Evolutionary conservation across 257 asterid genomes (phyloP).

Genomic region (Solanum acaule): DNA sequence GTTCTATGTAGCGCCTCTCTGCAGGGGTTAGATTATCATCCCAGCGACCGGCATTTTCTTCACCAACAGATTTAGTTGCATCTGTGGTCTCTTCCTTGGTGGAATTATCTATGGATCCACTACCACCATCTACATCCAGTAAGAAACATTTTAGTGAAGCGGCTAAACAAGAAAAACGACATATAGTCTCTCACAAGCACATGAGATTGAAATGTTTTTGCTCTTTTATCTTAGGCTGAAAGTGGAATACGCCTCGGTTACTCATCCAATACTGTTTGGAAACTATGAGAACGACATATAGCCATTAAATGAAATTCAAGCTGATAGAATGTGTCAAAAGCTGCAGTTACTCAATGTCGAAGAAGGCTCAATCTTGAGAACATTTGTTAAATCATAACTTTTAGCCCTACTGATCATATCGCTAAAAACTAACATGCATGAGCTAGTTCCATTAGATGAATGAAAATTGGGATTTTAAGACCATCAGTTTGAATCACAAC

Average conservation of each 20-base stretch:
- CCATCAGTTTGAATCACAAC: background rate
- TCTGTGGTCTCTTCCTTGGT: conserved; percentile 39
- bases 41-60: conserved; percentile 36
- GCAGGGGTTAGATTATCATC: conserved; percentile 76
- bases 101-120: conserved; percentile 22
- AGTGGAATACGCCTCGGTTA: background rate
- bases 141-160: background rate
- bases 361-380: background rate
- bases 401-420: background rate
- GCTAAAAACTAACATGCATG: background rate
- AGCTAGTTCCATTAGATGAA: background rate
- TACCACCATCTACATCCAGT: conserved; percentile 31
- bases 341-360: background rate
- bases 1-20: conserved; percentile 91
- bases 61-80: conserved; percentile 26
- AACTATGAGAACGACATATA: background rate
- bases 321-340: background rate
- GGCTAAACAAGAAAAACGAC: background rate
- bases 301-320: background rate
- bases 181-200: background rate
- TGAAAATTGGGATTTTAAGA: background rate
- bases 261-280: background rate
- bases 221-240: background rate
- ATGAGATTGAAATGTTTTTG: background rate
- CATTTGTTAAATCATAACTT: background rate